Base-by-base conservation (phyloP, 164 flowering plant species). In the Tetrastigma voinierianum region DNA sequence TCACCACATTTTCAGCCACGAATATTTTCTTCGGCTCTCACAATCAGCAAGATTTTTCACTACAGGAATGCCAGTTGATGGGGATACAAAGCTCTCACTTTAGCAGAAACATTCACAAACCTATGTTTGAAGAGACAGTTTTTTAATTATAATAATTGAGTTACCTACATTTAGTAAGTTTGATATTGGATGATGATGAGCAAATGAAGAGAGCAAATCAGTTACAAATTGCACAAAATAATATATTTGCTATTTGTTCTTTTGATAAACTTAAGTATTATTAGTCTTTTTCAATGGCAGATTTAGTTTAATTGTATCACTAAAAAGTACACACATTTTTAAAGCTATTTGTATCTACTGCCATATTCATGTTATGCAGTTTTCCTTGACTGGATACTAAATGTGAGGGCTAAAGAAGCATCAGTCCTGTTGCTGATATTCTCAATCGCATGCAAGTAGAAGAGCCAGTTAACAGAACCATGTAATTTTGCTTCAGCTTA, bases 51-150 rank as follows among this genome's bases (percentile, higher is more conserved):
- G 15, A 48, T 16, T 59, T 59, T 68, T 17, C 68, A 59, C 47
- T 16, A 65, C 69, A 95, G 98, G 97, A 90, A 72, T 80, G 73
- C 77, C 81, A 66, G 94, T 86, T 62, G 94, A 90, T 78, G 97
- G 97, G 60, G 97, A 95, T 77, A 75, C 84, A 51, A 85, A 87
- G n/a, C n/a, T n/a, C 74, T 82, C 94, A 51, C 88, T 87, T 66
- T 95, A 97, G 99, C 97, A 92, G 58, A 95, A 88, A 77, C 73
- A 90, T 95, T 62, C 99, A 92, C 78, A 90, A 88, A 79, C 99
- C 92, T 64, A 95, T 96, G 98, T 94, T 75, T 52, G 72, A 56
- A 18, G 4, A 20, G n/a, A n/a, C n/a, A 3, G 13, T 24, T 21
- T 57, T 57, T 46, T 51, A 20, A 45, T 46, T 24, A 13, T 48